phyloP scores from a whole-genome alignment of 73 alveolate species.

The Paraurostyla sp. region DNA sequence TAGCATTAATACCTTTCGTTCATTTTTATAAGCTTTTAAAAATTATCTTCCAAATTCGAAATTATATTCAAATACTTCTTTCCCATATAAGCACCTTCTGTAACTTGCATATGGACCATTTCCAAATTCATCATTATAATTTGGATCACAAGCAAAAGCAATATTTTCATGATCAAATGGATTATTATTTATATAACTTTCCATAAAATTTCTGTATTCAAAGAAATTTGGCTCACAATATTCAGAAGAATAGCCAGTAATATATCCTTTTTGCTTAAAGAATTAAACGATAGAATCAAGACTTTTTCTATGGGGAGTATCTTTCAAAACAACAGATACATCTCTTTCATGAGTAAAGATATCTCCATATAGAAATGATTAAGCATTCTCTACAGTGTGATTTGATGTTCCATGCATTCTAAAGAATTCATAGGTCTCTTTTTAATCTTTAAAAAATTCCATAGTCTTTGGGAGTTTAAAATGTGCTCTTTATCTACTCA shows the following conservation, averaged over 20 bases:
- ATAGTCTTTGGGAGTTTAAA: constrained; percentile 74
- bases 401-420: constrained; percentile 75
- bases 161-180: constrained; percentile 83
- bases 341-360: too few species aligned
- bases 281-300: constrained; percentile 44
- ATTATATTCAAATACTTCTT: constrained; percentile 82
- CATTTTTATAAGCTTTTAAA: constrained; percentile 76
- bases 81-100: constrained; percentile 86
- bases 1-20: constrained; percentile 77
- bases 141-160: constrained; percentile 85
- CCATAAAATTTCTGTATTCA: constrained; percentile 66
- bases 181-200: constrained; percentile 52
- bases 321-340: too few species aligned
- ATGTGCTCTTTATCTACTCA: constrained; percentile 68
- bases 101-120: constrained; percentile 83
- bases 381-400: constrained; percentile 74
- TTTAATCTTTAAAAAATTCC: constrained; percentile 68
- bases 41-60: constrained; percentile 83
- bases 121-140: constrained; percentile 76
- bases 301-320: too few species aligned
- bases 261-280: constrained; percentile 80
- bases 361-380: constrained; percentile 75
- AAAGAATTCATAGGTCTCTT: constrained; percentile 72
- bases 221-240: constrained; percentile 67
- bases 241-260: constrained; percentile 70